Evolutionary conservation across 148 eudicot genomes (phyloP).

Genomic region (Nepenthes mirabilis): DNA sequence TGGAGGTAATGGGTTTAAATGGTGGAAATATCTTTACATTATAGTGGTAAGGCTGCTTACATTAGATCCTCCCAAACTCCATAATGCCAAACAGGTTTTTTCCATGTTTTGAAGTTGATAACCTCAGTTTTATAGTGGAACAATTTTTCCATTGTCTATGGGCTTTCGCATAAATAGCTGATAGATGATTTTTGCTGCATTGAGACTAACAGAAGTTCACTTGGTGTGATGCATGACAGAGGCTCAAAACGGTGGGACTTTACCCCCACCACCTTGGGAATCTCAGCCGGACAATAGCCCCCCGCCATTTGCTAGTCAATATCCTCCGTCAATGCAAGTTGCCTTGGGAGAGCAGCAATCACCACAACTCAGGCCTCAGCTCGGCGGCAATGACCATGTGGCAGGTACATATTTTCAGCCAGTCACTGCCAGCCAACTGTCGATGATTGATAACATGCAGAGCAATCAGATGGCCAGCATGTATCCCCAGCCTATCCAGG

Average conservation of each 20-base stretch:
- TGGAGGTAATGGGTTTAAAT: no score
- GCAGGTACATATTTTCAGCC: slow-evolving; percentile 43
- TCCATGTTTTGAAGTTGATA: no score
- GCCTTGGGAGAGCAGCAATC: slow-evolving; percentile 16
- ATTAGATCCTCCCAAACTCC: no score
- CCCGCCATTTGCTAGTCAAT: slow-evolving; percentile 29
- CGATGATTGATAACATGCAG: slow-evolving; percentile 23
- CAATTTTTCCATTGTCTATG: neutral
- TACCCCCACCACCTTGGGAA: slow-evolving; percentile 98
- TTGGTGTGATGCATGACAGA: slow-evolving; percentile 22
- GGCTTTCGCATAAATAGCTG: neutral
- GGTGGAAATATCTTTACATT: no score
- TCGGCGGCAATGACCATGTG: slow-evolving; percentile 28
- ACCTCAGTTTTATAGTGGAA: no score
- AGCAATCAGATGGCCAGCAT: slow-evolving; percentile 21
- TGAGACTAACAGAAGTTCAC: neutral
- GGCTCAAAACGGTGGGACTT: slow-evolving; percentile 36
- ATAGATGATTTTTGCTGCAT: neutral
- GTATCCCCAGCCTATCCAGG: slow-evolving; percentile 31
- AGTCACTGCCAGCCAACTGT: slow-evolving; percentile 27
- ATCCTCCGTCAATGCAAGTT: slow-evolving; percentile 28
- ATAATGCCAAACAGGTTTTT: no score
- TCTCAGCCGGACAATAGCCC: slow-evolving; percentile 41
- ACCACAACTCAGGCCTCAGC: slow-evolving; percentile 36
- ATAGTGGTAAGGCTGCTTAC: no score